Base-by-base conservation (phyloP, 2,329 filamentous ascomycete genomes). In the Polytolypa hystricis region DNA sequence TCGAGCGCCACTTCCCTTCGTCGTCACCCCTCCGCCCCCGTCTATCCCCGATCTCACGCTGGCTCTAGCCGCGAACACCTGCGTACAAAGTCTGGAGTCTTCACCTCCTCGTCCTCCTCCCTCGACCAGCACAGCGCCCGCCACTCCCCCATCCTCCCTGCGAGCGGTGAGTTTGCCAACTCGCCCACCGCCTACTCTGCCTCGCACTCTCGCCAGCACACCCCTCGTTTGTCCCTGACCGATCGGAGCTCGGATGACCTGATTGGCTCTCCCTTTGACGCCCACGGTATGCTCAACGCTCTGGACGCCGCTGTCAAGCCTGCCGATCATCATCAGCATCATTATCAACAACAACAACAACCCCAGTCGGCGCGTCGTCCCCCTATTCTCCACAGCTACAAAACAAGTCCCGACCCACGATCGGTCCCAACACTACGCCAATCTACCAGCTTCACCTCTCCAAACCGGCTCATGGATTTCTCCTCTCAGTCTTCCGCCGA, bases 401-500 rank as follows among this genome's bases (percentile, higher is more conserved):
- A 72, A 51, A 66, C 74, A 42, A 70, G 63, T 42, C 66, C 74
- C 44, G 71, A 77, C 47, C 57, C 67, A 39, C 67, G 67, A 45
- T 57, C 66, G 44, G 67, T 68, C 50, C 76, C 77, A 41, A 58
- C 66, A 30, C 66, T 83, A 40, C 72, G 77, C 53, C 72, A 78
- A 44, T 83, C 81, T 16, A 69, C 71, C 42, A 83, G 77, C 56
- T 80, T 79, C 55, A 69, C 74, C 30, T 60, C 66, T 45, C 60
- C 67, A 47, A 69, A 67, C 39, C 61, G 64, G 51, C 60, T 64
- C 31, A 69, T 73, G 62, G 71, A 71, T 51, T 60, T 56, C 51
- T 65, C 58, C 33, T 61, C 63, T 41, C 53, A 58, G 44, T 48
- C 53, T 28, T 65, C 68, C 34, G 61, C 62, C 42, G 63, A 73